phyloP scores from a whole-genome alignment of 1,139 yeast species.

The Pichia sp. region DNA sequence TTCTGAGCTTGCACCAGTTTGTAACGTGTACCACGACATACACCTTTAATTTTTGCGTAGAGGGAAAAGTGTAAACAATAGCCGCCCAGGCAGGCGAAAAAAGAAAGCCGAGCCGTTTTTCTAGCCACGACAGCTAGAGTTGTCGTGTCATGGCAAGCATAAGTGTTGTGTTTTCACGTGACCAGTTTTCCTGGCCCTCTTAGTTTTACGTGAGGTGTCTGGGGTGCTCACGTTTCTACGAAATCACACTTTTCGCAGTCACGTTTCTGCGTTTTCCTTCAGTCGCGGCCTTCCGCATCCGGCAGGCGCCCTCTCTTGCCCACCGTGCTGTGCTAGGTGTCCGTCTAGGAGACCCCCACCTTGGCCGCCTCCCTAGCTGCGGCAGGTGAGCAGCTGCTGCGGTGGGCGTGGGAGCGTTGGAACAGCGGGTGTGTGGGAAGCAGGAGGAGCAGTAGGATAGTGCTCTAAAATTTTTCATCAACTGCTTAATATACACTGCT shows the following conservation, averaged over 20 bases:
- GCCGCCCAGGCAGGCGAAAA: not conserved
- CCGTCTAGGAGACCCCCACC: not conserved
- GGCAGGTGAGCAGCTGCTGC: too few relatives aligned
- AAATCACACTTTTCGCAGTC: not conserved
- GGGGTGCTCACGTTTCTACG: not conserved
- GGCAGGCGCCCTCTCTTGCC: not conserved
- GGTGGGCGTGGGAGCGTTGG: not conserved
- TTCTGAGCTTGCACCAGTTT: not conserved
- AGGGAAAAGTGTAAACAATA: not conserved
- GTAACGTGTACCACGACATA: not conserved
- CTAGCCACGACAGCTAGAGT: not conserved
- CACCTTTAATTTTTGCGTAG: not conserved
- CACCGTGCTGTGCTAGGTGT: too few relatives aligned
- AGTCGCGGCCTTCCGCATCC: not conserved
- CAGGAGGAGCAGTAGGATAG: not conserved
- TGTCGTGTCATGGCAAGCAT: not conserved
- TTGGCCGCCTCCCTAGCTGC: not conserved
- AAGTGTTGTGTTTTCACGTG: not conserved
- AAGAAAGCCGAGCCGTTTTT: not conserved
- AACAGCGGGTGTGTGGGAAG: not conserved
- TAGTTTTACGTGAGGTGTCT: not conserved
- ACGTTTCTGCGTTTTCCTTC: not conserved
- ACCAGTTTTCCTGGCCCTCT: not conserved
- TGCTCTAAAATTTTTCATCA: not conserved
- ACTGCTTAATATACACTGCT: not conserved